Evolutionary conservation across 768 basidiomycete species (phyloP).

Genomic region (Trametes cingulata): DNA sequence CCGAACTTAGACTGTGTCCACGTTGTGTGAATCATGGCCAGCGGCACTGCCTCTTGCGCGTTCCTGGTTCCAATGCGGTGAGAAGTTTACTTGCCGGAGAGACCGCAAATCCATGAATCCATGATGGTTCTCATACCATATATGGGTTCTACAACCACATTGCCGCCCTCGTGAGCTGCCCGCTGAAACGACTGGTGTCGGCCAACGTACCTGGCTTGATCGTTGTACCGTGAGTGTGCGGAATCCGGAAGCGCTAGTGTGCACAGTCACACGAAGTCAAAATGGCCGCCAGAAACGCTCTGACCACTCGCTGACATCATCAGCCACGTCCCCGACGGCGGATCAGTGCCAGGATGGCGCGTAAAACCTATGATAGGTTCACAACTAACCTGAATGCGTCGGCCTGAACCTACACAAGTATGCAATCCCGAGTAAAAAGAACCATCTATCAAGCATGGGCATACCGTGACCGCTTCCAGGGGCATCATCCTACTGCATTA

Average conservation of each 20-base stretch:
- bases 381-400: neutral
- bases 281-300: too few species aligned
- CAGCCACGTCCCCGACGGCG: neutral
- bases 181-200: too few species aligned
- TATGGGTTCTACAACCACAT: neutral
- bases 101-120: neutral
- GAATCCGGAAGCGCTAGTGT: too few species aligned
- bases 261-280: too few species aligned
- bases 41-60: neutral
- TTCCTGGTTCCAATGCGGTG: neutral
- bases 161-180: too few species aligned
- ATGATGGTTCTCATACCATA: neutral
- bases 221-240: too few species aligned
- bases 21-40: neutral
- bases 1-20: neutral
- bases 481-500: neutral
- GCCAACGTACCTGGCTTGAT: too few species aligned
- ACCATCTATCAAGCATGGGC: too few species aligned
- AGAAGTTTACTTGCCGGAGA: slow-evolving; percentile 3
- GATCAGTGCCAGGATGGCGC: neutral
- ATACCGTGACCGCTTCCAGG: neutral
- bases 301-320: neutral
- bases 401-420: too few species aligned
- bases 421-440: too few species aligned
- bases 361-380: neutral